phyloP scores from a whole-genome alignment of 352 stramenopile genomes.

The Phytophthora citricola region DNA sequence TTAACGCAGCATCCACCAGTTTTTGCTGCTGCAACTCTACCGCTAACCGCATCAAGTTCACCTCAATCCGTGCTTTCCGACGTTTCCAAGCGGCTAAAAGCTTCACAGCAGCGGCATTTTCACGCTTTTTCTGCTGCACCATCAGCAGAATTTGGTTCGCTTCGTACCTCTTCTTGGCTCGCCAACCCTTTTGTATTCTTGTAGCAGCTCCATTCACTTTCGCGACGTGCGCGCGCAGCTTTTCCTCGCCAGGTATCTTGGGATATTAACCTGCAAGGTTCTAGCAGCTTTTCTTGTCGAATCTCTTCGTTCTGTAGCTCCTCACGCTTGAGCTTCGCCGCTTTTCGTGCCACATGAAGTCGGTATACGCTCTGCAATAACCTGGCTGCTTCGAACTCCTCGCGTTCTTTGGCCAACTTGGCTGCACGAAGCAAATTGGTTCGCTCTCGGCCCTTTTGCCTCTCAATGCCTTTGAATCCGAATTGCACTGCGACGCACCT shows the following conservation, averaged over 20 bases:
- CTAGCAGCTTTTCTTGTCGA: constrained; percentile 51
- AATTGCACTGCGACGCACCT: constrained; percentile 38
- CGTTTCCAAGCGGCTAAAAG: constrained; percentile 71
- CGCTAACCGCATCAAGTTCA: constrained; percentile 48
- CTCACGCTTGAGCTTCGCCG: constrained; percentile 46
- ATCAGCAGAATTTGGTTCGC: constrained; percentile 51
- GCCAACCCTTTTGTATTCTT: constrained; percentile 65
- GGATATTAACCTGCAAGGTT: constrained; percentile 50
- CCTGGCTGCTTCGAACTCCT: constrained; percentile 57
- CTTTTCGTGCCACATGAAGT: constrained; percentile 49
- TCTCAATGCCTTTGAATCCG: constrained; percentile 84
- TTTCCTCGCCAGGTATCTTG: constrained; percentile 46
- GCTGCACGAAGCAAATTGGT: constrained; percentile 36
- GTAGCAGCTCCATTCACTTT: constrained; percentile 42
- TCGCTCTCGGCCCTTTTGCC: constrained; percentile 48
- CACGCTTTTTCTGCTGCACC: constrained; percentile 35
- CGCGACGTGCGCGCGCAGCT: constrained; percentile 39
- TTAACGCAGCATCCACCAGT: constrained; percentile 39
- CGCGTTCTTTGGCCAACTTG: constrained; percentile 36
- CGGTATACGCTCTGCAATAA: constrained; percentile 70
- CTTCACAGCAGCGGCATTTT: constrained; percentile 55
- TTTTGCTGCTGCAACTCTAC: constrained; percentile 47
- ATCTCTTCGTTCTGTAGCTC: constrained; percentile 34
- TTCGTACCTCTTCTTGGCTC: constrained; percentile 48
- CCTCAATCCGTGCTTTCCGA: constrained; percentile 50